Conservation (phyloP, 1,139 yeast species). For the Arxiozyma heterogenica region DNA sequence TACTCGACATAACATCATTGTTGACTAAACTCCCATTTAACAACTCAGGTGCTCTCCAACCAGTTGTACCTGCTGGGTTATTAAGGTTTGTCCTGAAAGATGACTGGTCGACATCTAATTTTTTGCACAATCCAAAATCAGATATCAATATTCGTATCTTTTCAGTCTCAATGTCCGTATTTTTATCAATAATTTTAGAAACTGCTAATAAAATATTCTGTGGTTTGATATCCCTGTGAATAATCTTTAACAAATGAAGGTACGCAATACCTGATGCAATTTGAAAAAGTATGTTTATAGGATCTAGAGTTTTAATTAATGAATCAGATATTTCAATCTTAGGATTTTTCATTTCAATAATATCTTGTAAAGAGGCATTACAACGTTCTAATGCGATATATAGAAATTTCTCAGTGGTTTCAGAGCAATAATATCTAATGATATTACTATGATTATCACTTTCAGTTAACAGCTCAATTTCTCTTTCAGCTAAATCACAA, state of each 20-base stretch:
- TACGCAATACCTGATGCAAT: conserved; percentile 80
- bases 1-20: conserved; percentile 4
- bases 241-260: conserved; percentile 82
- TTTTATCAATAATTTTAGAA: conserved; percentile 35
- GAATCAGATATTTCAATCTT: conserved; percentile 23
- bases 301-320: conserved; percentile 34
- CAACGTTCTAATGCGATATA: conserved; percentile 92
- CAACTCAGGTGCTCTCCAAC: conserved; percentile 97
- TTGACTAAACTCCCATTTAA: conserved; percentile 36
- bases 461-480: conserved; percentile 77
- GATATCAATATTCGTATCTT: conserved; percentile 70
- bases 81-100: conserved; percentile 89
- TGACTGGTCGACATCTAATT: conserved; percentile 83
- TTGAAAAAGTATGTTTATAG: conserved; percentile 57
- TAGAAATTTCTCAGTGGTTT: conserved; percentile 74
- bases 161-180: conserved; percentile 20
- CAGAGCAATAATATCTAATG: conserved; percentile 84
- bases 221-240: conserved; percentile 92
- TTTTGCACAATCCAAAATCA: conserved; percentile 92
- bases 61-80: conserved; percentile 92
- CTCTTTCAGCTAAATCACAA: conserved; percentile 93
- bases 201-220: conserved; percentile 87
- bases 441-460: conserved; percentile 97
- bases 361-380: conserved; percentile 78
- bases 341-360: conserved; percentile 47